Conservation (phyloP, 306 rosid species). For the Cercis canadensis region DNA sequence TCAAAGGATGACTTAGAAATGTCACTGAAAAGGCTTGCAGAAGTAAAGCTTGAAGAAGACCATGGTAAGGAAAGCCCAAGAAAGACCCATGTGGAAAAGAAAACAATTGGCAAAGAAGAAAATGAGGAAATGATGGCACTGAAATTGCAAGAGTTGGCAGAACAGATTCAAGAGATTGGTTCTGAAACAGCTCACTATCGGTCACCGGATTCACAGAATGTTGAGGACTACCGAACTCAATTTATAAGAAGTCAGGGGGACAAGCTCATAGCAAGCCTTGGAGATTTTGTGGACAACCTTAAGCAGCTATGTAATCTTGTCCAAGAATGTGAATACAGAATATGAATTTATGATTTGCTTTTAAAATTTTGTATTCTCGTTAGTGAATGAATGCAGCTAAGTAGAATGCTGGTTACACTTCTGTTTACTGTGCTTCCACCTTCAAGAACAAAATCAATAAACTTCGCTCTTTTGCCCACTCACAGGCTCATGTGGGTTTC, state of each 20-base stretch:
- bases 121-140: slow-evolving; percentile 39
- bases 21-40: slow-evolving; percentile 27
- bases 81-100: not conserved
- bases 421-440: not conserved
- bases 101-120: slow-evolving; percentile 36
- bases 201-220: slow-evolving; percentile 32
- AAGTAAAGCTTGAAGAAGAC: slow-evolving; percentile 41
- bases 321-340: slow-evolving; percentile 44
- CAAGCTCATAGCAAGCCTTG: slow-evolving; percentile 50
- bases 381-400: slow-evolving; percentile 24
- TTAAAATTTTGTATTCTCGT: slow-evolving; percentile 9
- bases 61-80: slow-evolving; percentile 17
- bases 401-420: slow-evolving; percentile 7
- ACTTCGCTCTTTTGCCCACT: no score
- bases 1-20: slow-evolving; percentile 30
- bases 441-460: not conserved
- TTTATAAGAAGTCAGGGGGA: slow-evolving; percentile 55
- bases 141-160: slow-evolving; percentile 53
- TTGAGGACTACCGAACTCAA: slow-evolving; percentile 40
- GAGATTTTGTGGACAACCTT: slow-evolving; percentile 46
- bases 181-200: slow-evolving; percentile 42
- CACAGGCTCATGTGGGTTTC: no score
- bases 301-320: slow-evolving; percentile 44
- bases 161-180: slow-evolving; percentile 40
- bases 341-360: not conserved